Conservation (phyloP, 2,329 filamentous ascomycete species). For the Aulographum hederae region DNA sequence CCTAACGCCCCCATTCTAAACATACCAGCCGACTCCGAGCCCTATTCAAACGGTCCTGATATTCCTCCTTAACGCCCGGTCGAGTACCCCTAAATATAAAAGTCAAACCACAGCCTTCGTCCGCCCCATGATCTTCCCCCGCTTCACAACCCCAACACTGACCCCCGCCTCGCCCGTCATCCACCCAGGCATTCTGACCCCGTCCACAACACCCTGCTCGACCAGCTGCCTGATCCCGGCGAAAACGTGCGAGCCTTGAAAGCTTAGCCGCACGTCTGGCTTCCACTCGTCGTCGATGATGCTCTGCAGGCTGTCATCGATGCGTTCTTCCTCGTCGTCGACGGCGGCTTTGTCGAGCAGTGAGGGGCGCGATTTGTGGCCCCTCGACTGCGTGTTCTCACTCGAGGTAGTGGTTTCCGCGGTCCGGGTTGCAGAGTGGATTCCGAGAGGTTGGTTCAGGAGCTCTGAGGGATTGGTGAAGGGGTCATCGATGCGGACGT, state of each 20-base stretch:
- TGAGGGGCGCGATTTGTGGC: not conserved
- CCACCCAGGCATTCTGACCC: slow-evolving; percentile 69
- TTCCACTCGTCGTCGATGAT: slow-evolving; percentile 31
- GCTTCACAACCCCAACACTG: slow-evolving; percentile 49
- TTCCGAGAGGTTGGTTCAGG: not conserved
- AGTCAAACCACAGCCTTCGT: not conserved
- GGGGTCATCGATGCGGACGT: slow-evolving; percentile 30
- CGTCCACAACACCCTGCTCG: slow-evolving; percentile 57
- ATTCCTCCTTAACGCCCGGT: too few relatives aligned
- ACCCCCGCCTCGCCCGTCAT: slow-evolving; percentile 78
- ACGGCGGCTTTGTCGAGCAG: not conserved
- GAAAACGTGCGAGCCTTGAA: slow-evolving; percentile 65
- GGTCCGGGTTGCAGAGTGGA: not conserved
- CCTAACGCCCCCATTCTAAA: too few relatives aligned
- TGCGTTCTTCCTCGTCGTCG: slow-evolving; percentile 5
- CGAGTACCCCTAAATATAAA: too few relatives aligned
- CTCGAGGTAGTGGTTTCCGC: not conserved
- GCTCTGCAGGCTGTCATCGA: slow-evolving; percentile 7
- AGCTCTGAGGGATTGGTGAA: slow-evolving; percentile 9
- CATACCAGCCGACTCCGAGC: too few relatives aligned
- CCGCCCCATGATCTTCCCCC: slow-evolving; percentile 37
- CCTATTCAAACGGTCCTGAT: too few relatives aligned
- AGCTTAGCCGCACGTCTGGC: slow-evolving; percentile 46
- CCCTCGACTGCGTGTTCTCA: too few relatives aligned
- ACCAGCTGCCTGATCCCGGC: slow-evolving; percentile 62